These are phyloP conservation scores for Fusarium sterilihyphosum DNA, from an alignment of 2,329 filamentous ascomycete genomes.

Conservation along the genomic window DNA sequence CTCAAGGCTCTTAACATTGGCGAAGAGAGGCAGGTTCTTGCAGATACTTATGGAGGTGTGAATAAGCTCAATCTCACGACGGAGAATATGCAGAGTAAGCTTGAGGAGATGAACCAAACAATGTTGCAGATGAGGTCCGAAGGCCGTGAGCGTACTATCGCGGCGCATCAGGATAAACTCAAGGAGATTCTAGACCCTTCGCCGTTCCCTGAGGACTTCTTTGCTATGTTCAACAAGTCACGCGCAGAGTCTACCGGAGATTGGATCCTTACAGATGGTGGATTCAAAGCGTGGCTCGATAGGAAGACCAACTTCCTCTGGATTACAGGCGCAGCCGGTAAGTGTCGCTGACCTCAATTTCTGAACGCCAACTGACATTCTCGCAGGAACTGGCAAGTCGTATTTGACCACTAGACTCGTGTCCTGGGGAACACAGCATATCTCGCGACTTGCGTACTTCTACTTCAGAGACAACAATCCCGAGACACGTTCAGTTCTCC, in stretches of 20 bases:
- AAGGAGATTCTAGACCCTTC: slow-evolving; percentile 55
- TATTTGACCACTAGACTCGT: slow-evolving; percentile 57
- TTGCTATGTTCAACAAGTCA: slow-evolving; percentile 52
- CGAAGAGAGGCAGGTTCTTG: slow-evolving; percentile 56
- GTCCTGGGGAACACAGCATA: slow-evolving; percentile 49
- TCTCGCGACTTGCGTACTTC: slow-evolving; percentile 54
- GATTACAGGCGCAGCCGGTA: slow-evolving; percentile 56
- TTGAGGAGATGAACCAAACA: slow-evolving; percentile 49
- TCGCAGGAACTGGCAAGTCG: slow-evolving; percentile 56
- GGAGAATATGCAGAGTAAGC: slow-evolving; percentile 48
- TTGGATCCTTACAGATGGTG: slow-evolving; percentile 55
- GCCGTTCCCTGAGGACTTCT: slow-evolving; percentile 55
- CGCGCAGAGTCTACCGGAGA: slow-evolving; percentile 56
- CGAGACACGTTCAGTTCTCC: slow-evolving; percentile 55
- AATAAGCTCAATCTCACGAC: slow-evolving; percentile 49
- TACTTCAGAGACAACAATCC: slow-evolving; percentile 61
- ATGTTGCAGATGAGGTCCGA: slow-evolving; percentile 49
- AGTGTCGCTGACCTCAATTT: not conserved
- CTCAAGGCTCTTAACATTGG: slow-evolving; percentile 54
- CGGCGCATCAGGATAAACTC: slow-evolving; percentile 50
- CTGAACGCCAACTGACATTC: not conserved
- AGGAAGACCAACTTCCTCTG: slow-evolving; percentile 54
- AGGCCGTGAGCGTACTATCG: slow-evolving; percentile 46
- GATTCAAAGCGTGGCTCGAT: slow-evolving; percentile 52
- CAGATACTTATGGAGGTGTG: slow-evolving; percentile 54